Percentiles rank a stretch among this genome's conserved stretches.
Conservation (phyloP, 345 rosid genomes). For the Acer campestre region DNA sequence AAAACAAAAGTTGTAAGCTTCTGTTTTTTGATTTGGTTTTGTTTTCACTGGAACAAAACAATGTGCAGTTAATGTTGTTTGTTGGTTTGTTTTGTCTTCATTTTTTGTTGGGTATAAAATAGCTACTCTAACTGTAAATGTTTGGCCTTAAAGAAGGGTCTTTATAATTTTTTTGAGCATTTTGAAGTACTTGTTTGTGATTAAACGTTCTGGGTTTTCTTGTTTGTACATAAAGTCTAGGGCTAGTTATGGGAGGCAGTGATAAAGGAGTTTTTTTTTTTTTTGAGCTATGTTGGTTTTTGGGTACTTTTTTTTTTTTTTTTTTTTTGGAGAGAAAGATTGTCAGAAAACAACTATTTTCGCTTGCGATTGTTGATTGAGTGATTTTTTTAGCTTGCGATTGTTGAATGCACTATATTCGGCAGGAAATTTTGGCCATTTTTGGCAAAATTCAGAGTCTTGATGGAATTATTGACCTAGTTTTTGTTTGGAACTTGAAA, state of each 20-base stretch:
- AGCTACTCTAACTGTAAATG: constrained; percentile 2
- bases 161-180: not conserved
- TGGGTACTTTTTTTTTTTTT: not conserved
- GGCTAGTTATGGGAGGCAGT: not conserved
- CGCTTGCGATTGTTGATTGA: not conserved
- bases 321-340: not conserved
- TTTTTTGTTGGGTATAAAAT: not conserved
- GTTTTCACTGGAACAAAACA: not conserved
- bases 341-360: not conserved
- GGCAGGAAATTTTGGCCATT: not conserved
- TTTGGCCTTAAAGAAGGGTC: not conserved
- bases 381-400: not conserved
- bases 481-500: not conserved
- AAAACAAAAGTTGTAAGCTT: not conserved
- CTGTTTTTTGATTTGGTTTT: not conserved
- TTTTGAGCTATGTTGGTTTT: not conserved
- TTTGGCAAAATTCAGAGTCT: not conserved
- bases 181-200: not conserved
- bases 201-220: not conserved
- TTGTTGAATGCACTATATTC: not conserved
- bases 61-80: not conserved
- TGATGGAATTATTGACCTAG: not conserved
- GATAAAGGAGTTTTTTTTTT: not conserved
- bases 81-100: not conserved
- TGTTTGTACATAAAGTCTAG: not conserved